Evolutionary conservation across 139 green algal genomes (phyloP), one percentile per base, ranked within the genome.

Genomic region (Micromonas commoda): DNA sequence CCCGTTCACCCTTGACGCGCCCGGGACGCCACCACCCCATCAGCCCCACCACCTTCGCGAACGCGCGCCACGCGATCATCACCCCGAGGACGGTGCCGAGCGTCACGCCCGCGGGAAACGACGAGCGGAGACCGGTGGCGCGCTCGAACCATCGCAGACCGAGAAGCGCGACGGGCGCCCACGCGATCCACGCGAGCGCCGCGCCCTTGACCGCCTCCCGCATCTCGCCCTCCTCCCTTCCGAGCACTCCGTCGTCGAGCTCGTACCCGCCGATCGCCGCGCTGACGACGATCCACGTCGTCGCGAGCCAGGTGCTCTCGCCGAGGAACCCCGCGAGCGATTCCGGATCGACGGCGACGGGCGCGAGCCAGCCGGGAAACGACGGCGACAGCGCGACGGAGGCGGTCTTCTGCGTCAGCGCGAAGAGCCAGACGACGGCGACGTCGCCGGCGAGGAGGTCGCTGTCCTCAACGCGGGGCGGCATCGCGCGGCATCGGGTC

Each of bases 361-460:
- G 64, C 64, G 64, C 64, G 26, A 71, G 28, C 64, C 64, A 71
- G 38, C 64, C 64, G 28, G 64, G 64, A 38, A 71, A 71, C 28
- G 26, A 38, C 13, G 64, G 26, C 28, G n/a, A 26, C 21, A 13
- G 4, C 26, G 26, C 21, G 26, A 71, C 64, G 13, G 64, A 32
- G 3, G 26, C 33, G 28, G 45, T 29, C 13, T 37, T 71, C 23
- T 71, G 13, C 32, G 13, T 51, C 64, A 71, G 64, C 61, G 26
- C 6, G 61, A 32, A 68, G n/a, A 68, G 26, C 61, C 61, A 68
- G 5, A 68, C 5, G n/a, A 68, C 61, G n/a, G 16, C 26, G 61
- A 32, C 61, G 61, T 68, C 61, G 61, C 61, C 61, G 61, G 28
- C n/a, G 26, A 68, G 24, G 16, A 68, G 28, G n/a, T 35, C n/a